Evolutionary conservation across 2,329 filamentous ascomycete genomes (phyloP).

Genomic region (Dactylella cylindrospora): DNA sequence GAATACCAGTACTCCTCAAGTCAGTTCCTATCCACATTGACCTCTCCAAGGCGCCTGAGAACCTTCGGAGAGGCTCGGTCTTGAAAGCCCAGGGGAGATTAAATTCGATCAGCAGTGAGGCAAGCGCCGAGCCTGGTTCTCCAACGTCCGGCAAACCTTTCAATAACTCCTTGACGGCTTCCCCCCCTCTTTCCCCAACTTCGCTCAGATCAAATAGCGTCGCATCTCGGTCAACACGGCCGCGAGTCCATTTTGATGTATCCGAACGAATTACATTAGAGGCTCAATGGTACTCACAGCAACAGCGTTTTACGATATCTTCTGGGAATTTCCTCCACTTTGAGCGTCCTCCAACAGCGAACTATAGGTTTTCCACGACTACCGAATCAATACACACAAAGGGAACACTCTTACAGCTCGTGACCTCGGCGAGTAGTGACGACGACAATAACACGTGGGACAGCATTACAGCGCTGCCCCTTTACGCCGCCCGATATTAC

Average conservation of each 20-base stretch:
- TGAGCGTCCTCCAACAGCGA: conserved; percentile 32
- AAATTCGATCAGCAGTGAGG: conserved; percentile 25
- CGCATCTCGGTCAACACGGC: conserved; percentile 11
- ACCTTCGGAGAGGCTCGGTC: conserved; percentile 20
- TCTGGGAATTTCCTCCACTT: conserved; percentile 40
- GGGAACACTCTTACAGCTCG: conserved; percentile 29
- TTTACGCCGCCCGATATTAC: conserved; percentile 38
- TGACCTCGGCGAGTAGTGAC: conserved; percentile 30
- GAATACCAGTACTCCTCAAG: conserved; percentile 21
- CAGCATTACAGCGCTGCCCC: conserved; percentile 25
- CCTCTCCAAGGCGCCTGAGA: conserved; percentile 8
- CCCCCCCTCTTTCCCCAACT: conserved; percentile 36
- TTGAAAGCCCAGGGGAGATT: conserved; percentile 19
- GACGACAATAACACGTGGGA: conserved; percentile 43
- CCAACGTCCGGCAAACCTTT: no score
- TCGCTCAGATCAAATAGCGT: conserved; percentile 41
- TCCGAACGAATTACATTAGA: conserved; percentile 37
- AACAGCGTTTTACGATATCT: conserved; percentile 37
- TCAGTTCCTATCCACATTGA: neutral
- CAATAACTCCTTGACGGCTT: no score
- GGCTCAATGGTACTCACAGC: conserved; percentile 40
- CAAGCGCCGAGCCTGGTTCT: conserved; percentile 2
- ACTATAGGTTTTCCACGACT: conserved; percentile 37
- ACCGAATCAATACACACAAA: conserved; percentile 41
- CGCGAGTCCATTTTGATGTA: conserved; percentile 36